Evolutionary conservation across 306 rosid genomes (phyloP).

Genomic region (Casuarina cunninghamiana): DNA sequence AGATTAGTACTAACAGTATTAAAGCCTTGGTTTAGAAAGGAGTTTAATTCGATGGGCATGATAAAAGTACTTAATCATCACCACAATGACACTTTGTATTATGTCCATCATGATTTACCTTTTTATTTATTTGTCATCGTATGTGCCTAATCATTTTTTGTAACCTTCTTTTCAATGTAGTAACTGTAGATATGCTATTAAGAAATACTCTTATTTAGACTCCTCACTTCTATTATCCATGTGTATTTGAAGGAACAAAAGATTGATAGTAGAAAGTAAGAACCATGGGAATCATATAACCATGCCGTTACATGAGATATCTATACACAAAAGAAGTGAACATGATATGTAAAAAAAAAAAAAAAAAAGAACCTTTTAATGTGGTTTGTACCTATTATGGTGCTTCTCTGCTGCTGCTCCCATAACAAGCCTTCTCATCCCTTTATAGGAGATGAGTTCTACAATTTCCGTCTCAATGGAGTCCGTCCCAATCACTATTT

Average conservation of each 20-base stretch:
- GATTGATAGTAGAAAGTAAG: background rate
- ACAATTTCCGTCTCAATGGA: slow-evolving; percentile 71
- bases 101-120: too few species aligned
- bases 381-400: slow-evolving; percentile 55
- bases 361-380: background rate
- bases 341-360: background rate
- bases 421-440: slow-evolving; percentile 71
- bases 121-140: too few species aligned
- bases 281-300: background rate
- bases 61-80: too few species aligned
- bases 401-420: slow-evolving; percentile 84
- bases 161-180: too few species aligned
- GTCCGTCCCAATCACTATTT: slow-evolving; percentile 49
- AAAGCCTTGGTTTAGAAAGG: too few species aligned
- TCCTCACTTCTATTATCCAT: background rate
- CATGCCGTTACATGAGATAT: background rate
- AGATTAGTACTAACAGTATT: too few species aligned
- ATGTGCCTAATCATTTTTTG: too few species aligned
- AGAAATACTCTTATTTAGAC: too few species aligned
- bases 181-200: too few species aligned
- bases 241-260: background rate
- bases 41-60: too few species aligned
- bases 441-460: slow-evolving; percentile 50
- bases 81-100: too few species aligned
- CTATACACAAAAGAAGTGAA: background rate